phyloP scores from a whole-genome alignment of 2,329 filamentous ascomycete genomes.

The Gnomoniopsis smithogilvyi region DNA sequence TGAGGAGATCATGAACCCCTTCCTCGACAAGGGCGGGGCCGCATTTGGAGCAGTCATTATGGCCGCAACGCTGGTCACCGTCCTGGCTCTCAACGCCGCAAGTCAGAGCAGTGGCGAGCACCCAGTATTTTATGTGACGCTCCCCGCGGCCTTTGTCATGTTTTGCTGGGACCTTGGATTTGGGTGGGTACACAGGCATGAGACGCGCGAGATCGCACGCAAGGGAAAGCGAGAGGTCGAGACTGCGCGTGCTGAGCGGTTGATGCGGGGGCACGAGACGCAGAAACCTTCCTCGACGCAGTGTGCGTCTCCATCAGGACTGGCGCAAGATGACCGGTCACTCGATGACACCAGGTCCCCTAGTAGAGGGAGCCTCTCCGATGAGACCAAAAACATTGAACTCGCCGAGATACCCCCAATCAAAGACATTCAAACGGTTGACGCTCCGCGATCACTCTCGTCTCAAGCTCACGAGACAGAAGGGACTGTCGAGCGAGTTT shows the following conservation, averaged over 20 bases:
- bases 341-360: not conserved
- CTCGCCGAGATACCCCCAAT: not conserved
- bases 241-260: conserved; percentile 36
- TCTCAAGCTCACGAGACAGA: not conserved
- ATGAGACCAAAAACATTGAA: conserved; percentile 19
- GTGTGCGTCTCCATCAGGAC: not conserved
- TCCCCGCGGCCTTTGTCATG: conserved; percentile 67
- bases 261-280: conserved; percentile 30
- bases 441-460: not conserved
- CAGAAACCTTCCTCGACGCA: not conserved
- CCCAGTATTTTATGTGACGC: conserved; percentile 66
- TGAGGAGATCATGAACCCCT: conserved; percentile 74
- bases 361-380: conserved; percentile 16
- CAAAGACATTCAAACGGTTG: not conserved
- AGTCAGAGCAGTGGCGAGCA: conserved; percentile 45
- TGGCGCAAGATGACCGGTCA: not conserved
- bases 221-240: conserved; percentile 50
- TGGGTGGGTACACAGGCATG: conserved; percentile 60
- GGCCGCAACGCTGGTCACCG: conserved; percentile 62
- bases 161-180: conserved; percentile 63
- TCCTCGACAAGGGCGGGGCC: conserved; percentile 64
- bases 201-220: conserved; percentile 61
- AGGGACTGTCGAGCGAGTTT: not conserved
- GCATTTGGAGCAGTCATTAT: conserved; percentile 63
- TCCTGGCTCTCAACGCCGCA: conserved; percentile 64